Conservation (phyloP, 495 filamentous ascomycete genomes). For the Aspergillus coremiiformis region DNA sequence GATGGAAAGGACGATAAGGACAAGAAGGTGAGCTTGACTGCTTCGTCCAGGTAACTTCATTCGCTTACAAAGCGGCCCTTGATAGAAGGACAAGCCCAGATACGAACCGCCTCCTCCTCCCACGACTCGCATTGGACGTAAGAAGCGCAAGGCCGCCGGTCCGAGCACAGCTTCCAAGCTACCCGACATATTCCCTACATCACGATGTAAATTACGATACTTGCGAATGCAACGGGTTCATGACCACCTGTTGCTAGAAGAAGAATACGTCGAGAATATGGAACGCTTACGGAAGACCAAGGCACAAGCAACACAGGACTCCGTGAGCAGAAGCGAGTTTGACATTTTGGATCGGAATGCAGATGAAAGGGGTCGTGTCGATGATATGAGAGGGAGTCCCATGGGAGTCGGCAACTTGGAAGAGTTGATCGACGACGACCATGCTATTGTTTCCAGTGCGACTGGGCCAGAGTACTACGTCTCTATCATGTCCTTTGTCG, state of each 20-base stretch:
- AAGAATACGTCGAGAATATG: conserved; percentile 98
- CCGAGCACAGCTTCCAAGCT: conserved; percentile 92
- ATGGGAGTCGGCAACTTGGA: conserved; percentile 98
- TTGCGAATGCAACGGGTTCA: conserved; percentile 98
- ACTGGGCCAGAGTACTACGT: conserved; percentile 99
- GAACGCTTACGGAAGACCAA: conserved; percentile 90
- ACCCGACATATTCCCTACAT: conserved; percentile 86
- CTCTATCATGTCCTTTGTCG: conserved; percentile 99
- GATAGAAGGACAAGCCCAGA: conserved; percentile 96
- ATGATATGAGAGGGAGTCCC: conserved; percentile 96
- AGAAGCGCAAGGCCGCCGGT: conserved; percentile 90
- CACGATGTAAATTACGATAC: conserved; percentile 92
- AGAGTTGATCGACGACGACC: conserved; percentile 99
- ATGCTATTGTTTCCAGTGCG: conserved; percentile 95
- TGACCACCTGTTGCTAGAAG: conserved; percentile 93
- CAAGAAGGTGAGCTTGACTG: conserved; percentile 67
- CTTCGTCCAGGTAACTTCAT: background rate
- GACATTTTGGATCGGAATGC: conserved; percentile 65
- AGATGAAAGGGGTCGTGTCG: conserved; percentile 90
- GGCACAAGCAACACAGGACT: conserved; percentile 63
- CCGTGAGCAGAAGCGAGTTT: conserved; percentile 32
- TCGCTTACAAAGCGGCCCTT: conserved; percentile 16
- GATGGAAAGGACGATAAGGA: conserved; percentile 85
- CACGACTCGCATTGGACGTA: conserved; percentile 94
- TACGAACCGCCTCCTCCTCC: conserved; percentile 97